A percentile compares a stretch with the other conserved stretches of the same genome.
phyloP scores from a whole-genome alignment of 1,284 basidiomycete genomes.

The Apiotrichum porosum region DNA sequence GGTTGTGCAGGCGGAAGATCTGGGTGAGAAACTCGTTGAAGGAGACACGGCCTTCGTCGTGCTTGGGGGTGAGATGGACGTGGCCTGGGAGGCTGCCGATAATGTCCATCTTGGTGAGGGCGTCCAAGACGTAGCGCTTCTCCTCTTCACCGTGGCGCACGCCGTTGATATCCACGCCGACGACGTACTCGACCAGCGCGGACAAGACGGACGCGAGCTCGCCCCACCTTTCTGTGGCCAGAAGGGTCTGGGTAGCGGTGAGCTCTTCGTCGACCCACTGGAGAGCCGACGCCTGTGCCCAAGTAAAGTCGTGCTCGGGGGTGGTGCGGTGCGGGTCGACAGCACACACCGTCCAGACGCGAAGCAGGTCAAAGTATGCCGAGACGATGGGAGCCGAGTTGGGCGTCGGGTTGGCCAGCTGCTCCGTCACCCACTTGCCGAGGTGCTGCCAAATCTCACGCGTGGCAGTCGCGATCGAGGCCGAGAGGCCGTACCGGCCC shows the following conservation, averaged over 20 bases:
- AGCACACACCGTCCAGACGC: conserved; percentile 74
- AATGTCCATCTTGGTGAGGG: conserved; percentile 11
- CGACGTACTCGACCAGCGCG: conserved; percentile 58
- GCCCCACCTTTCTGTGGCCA: conserved; percentile 44
- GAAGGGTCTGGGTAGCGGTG: conserved; percentile 8
- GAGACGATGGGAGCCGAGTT: conserved; percentile 48
- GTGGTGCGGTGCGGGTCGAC: conserved; percentile 82
- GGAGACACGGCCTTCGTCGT: neutral
- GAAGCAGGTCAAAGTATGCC: conserved; percentile 53
- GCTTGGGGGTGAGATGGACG: neutral
- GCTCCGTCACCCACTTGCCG: conserved; percentile 21
- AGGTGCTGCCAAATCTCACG: conserved; percentile 39
- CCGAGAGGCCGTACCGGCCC: conserved; percentile 72
- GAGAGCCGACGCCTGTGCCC: conserved; percentile 76
- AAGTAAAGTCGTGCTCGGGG: conserved; percentile 78
- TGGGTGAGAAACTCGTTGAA: conserved; percentile 7
- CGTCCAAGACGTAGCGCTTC: conserved; percentile 19
- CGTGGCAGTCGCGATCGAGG: conserved; percentile 37
- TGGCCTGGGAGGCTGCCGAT: conserved; percentile 5
- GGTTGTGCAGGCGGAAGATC: conserved; percentile 15
- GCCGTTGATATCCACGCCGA: conserved; percentile 68
- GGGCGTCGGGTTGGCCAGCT: neutral
- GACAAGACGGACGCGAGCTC: conserved; percentile 42
- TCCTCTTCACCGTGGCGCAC: conserved; percentile 63
- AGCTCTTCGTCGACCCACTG: conserved; percentile 65